phyloP scores from a whole-genome alignment of 805 yeast species.

The Torulaspora indica region DNA sequence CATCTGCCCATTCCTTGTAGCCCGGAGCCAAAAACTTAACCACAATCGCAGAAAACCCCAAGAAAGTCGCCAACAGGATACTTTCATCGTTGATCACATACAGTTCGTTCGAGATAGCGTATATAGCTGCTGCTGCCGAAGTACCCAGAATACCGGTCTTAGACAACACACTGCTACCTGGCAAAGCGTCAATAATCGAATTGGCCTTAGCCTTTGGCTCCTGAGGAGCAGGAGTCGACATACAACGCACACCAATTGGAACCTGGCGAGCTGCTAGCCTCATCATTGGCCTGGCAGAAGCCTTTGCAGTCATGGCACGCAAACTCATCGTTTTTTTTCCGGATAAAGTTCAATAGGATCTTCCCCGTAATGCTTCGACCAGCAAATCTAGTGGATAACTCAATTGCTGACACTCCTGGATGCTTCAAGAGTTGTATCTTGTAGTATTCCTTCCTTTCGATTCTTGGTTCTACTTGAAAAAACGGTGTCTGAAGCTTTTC shows the following conservation, averaged over 20 bases:
- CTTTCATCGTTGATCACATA: slow-evolving; percentile 94
- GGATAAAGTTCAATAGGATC: neutral
- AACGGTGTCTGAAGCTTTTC: slow-evolving; percentile 8
- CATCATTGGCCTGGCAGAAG: slow-evolving; percentile 25
- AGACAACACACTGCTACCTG: slow-evolving; percentile 81
- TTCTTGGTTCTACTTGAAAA: slow-evolving; percentile 1
- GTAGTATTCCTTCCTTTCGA: neutral
- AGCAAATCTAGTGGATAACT: neutral
- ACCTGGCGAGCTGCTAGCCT: slow-evolving; percentile 26
- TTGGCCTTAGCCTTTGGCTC: slow-evolving; percentile 91
- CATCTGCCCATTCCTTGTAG: slow-evolving; percentile 90
- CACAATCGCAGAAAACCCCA: slow-evolving; percentile 66
- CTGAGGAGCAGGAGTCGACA: slow-evolving; percentile 46
- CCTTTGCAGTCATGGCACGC: slow-evolving; percentile 29
- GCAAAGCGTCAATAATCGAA: slow-evolving; percentile 84
- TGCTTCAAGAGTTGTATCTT: neutral
- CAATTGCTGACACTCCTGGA: neutral
- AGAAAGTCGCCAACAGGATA: slow-evolving; percentile 73
- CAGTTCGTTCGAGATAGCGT: slow-evolving; percentile 90
- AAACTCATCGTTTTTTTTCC: slow-evolving; percentile 24
- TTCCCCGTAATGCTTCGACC: neutral
- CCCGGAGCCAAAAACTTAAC: slow-evolving; percentile 91
- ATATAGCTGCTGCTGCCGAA: slow-evolving; percentile 87
- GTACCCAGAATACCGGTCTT: slow-evolving; percentile 96
- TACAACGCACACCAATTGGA: slow-evolving; percentile 52